Evolutionary conservation across 331 rosid species (phyloP).

Genomic region (Arachis monticola): DNA sequence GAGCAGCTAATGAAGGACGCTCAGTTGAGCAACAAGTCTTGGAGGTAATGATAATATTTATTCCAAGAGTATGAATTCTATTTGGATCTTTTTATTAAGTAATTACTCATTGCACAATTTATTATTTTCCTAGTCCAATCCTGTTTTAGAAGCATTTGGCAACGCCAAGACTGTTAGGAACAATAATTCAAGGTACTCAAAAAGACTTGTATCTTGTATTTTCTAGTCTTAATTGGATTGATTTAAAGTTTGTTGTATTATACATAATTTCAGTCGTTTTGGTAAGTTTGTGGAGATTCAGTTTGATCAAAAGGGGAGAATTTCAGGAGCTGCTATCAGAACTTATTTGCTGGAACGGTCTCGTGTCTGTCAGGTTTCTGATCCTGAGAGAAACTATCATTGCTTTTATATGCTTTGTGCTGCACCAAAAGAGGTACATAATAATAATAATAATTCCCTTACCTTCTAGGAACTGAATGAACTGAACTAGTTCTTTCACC

Average conservation of each 20-base stretch:
- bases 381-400: constrained; percentile 96
- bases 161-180: constrained; percentile 93
- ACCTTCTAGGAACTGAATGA: no score
- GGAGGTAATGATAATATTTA: constrained; percentile 39
- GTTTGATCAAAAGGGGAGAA: constrained; percentile 77
- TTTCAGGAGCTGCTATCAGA: constrained; percentile 97
- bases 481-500: background rate
- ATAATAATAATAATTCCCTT: no score
- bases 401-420: constrained; percentile 98
- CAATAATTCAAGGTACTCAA: constrained; percentile 84
- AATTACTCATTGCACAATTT: constrained; percentile 19
- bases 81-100: background rate
- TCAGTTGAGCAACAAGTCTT: constrained; percentile 61
- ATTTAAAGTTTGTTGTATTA: constrained; percentile 36
- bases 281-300: constrained; percentile 99
- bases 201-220: background rate
- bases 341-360: constrained; percentile 88
- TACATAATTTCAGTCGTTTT: constrained; percentile 79
- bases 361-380: constrained; percentile 96
- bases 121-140: constrained; percentile 55
- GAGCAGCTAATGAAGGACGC: constrained; percentile 56
- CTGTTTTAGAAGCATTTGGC: constrained; percentile 97
- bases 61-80: background rate
- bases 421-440: constrained; percentile 78
- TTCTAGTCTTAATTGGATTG: constrained; percentile 27